These are phyloP conservation scores for Penicillium fimorum DNA, from an alignment of 495 filamentous ascomycete genomes.

Conservation along the genomic window DNA sequence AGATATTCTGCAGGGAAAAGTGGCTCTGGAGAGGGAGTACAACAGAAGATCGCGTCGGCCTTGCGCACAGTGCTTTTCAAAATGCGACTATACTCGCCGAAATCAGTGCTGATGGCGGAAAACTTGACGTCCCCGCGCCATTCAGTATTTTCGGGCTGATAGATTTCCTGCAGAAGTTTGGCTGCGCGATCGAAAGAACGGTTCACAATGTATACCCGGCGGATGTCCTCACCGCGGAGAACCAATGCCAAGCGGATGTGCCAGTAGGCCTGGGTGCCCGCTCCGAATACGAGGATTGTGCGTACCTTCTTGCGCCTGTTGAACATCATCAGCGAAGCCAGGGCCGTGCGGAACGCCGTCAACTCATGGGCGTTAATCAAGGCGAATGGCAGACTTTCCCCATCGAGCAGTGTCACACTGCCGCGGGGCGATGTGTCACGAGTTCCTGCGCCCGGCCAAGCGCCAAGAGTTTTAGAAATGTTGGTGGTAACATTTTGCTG, in stretches of 20 bases:
- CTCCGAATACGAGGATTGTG: slow-evolving; percentile 82
- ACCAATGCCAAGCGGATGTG: slow-evolving; percentile 80
- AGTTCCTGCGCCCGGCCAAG: slow-evolving; percentile 41
- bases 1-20: slow-evolving; percentile 64
- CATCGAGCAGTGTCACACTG: slow-evolving; percentile 71
- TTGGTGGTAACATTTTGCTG: slow-evolving; percentile 31
- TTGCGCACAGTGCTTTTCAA: slow-evolving; percentile 64
- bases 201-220: slow-evolving; percentile 77
- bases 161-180: slow-evolving; percentile 55
- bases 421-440: slow-evolving; percentile 69
- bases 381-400: slow-evolving; percentile 66
- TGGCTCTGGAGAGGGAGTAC: slow-evolving; percentile 59
- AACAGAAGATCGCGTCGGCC: slow-evolving; percentile 79
- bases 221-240: slow-evolving; percentile 67
- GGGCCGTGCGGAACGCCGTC: slow-evolving; percentile 90
- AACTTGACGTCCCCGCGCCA: slow-evolving; percentile 64
- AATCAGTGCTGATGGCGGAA: slow-evolving; percentile 65
- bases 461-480: slow-evolving; percentile 35
- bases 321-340: slow-evolving; percentile 74
- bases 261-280: slow-evolving; percentile 90
- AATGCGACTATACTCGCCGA: slow-evolving; percentile 67
- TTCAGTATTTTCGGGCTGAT: slow-evolving; percentile 47
- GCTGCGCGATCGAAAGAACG: slow-evolving; percentile 63
- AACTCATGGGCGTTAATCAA: slow-evolving; percentile 82
- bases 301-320: slow-evolving; percentile 65